Evolutionary conservation across 306 rosid species (phyloP).

Genomic region (Cicer bijugum): DNA sequence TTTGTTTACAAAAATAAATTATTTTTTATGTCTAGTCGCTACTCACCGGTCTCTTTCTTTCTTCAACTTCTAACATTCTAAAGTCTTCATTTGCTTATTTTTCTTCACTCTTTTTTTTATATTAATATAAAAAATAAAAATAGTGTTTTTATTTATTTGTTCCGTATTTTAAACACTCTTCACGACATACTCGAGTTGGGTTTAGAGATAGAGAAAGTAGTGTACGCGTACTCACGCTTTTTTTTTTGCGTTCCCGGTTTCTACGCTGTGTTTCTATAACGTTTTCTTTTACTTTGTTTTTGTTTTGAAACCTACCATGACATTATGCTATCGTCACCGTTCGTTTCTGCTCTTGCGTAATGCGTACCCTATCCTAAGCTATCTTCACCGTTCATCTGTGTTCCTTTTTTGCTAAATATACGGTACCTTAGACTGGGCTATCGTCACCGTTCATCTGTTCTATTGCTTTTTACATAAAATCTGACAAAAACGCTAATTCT

Average conservation of each 20-base stretch:
- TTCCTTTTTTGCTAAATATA: no score
- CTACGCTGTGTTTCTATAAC: conserved; percentile 5
- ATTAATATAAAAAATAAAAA: background rate
- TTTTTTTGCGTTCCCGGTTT: background rate
- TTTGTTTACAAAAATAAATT: no score
- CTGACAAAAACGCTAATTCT: no score
- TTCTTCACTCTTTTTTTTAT: background rate
- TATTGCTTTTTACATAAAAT: no score
- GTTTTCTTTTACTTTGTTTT: conserved; percentile 32
- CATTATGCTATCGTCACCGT: background rate
- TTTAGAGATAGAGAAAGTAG: background rate
- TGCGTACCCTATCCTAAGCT: no score
- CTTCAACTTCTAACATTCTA: conserved; percentile 16
- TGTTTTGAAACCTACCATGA: background rate
- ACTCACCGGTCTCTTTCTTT: background rate
- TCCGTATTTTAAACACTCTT: conserved; percentile 5
- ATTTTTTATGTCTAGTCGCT: background rate
- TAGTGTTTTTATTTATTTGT: background rate
- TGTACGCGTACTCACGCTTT: conserved; percentile 15
- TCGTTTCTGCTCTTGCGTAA: background rate
- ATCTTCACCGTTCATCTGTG: no score
- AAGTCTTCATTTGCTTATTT: background rate
- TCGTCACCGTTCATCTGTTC: background rate
- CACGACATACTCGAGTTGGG: conserved; percentile 7
- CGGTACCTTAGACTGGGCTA: background rate